These are phyloP conservation scores for Colletotrichum phormii DNA, from an alignment of 2,329 filamentous ascomycete species.

Conservation along the genomic window DNA sequence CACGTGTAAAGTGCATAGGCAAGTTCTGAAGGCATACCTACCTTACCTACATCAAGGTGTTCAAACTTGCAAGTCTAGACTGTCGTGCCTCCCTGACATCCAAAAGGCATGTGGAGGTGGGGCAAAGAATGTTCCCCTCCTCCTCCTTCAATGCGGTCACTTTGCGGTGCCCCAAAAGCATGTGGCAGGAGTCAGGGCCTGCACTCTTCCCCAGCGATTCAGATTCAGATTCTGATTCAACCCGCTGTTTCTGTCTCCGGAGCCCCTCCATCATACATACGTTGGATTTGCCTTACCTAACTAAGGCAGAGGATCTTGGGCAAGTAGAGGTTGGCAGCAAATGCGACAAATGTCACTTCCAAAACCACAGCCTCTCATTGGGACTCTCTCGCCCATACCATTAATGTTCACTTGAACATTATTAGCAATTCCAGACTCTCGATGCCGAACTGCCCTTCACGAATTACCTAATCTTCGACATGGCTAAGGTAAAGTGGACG, in stretches of 20 bases:
- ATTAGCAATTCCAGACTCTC: background rate
- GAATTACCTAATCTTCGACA: background rate
- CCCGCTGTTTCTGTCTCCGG: background rate
- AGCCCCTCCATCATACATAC: background rate
- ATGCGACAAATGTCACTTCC: background rate
- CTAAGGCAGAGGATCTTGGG: background rate
- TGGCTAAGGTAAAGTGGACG: background rate
- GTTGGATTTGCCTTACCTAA: background rate
- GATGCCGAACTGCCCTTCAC: background rate
- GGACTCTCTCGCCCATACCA: background rate
- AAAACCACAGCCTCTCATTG: background rate
- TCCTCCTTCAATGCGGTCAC: background rate
- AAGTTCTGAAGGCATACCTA: background rate
- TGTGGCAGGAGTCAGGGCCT: conserved; percentile 11
- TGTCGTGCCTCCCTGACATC: background rate
- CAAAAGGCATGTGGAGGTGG: conserved; percentile 2
- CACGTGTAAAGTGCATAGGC: conserved; percentile 6
- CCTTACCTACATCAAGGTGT: background rate
- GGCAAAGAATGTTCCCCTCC: background rate
- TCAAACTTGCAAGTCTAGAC: background rate
- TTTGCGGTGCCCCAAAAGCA: conserved; percentile 8
- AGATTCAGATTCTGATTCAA: background rate
- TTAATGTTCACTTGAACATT: background rate
- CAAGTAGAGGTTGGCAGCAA: too few relatives aligned
- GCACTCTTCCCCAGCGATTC: background rate